phyloP scores from a whole-genome alignment of 805 yeast genomes.

The Candida sphagnicola region DNA sequence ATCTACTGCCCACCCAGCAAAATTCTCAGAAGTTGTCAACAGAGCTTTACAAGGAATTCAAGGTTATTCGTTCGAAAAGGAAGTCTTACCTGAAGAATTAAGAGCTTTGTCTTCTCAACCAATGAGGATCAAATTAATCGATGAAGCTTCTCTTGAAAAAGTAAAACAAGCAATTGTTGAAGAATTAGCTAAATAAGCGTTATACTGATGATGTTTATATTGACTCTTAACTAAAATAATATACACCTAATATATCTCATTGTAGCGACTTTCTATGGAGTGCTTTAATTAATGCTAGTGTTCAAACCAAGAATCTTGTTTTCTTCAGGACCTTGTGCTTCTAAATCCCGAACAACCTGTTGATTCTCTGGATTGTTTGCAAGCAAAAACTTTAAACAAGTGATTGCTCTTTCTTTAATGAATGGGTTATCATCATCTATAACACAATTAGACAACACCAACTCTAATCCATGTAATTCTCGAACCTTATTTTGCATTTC shows the following conservation, averaged over 20 bases:
- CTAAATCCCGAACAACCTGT: conserved; percentile 67
- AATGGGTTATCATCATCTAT: conserved; percentile 88
- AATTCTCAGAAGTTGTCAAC: conserved; percentile 94
- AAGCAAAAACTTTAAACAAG: conserved; percentile 69
- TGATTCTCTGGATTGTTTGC: conserved; percentile 69
- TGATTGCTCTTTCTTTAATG: conserved; percentile 77
- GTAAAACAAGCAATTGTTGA: conserved; percentile 75
- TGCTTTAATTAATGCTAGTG: conserved; percentile 53
- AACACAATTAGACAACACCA: conserved; percentile 74
- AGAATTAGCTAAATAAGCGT: conserved; percentile 29
- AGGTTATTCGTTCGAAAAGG: conserved; percentile 80
- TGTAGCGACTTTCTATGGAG: too few species aligned
- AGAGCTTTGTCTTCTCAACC: conserved; percentile 65
- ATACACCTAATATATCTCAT: not conserved
- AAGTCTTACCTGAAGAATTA: conserved; percentile 87
- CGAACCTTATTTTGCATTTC: conserved; percentile 67
- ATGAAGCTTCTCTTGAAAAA: conserved; percentile 66
- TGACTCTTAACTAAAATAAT: not conserved
- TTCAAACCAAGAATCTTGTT: conserved; percentile 1
- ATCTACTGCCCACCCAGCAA: conserved; percentile 99
- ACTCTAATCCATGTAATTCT: conserved; percentile 60
- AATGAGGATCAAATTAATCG: conserved; percentile 69
- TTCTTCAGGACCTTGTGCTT: conserved; percentile 46
- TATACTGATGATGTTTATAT: not conserved
- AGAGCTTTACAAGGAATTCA: conserved; percentile 61